phyloP scores from a whole-genome alignment of 306 rosid genomes.

The Vigna angularis region DNA sequence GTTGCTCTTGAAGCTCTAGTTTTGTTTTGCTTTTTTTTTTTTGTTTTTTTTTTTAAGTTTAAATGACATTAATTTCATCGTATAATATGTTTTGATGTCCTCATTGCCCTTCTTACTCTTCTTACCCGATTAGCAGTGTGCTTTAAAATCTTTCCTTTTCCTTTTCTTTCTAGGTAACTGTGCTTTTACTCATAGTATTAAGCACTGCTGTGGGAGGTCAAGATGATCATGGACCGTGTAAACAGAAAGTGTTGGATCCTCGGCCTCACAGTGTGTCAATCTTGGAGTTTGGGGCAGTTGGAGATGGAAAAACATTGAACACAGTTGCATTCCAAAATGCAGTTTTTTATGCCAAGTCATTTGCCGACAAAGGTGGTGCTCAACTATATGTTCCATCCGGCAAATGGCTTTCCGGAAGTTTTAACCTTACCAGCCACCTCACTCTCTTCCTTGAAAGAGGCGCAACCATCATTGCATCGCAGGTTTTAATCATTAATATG shows the following conservation, averaged over 20 bases:
- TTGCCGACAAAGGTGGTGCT: constrained; percentile 82
- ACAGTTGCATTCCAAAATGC: constrained; percentile 75
- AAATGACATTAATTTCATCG: constrained; percentile 5
- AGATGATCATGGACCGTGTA: constrained; percentile 46
- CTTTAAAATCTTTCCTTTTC: constrained; percentile 33
- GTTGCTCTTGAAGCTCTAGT: constrained; percentile 5
- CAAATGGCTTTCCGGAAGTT: constrained; percentile 72
- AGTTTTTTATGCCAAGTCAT: constrained; percentile 69
- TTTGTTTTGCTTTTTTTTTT: background rate
- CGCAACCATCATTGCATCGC: constrained; percentile 69
- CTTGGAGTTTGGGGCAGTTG: constrained; percentile 75
- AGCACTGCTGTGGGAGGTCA: constrained; percentile 44
- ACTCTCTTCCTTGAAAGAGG: constrained; percentile 73
- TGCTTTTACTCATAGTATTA: constrained; percentile 53
- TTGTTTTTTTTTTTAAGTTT: background rate
- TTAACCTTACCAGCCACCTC: constrained; percentile 76
- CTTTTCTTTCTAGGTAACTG: constrained; percentile 42
- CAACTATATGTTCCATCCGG: constrained; percentile 73
- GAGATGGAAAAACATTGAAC: constrained; percentile 76
- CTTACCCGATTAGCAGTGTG: background rate
- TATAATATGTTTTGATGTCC: background rate
- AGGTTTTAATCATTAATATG: constrained; percentile 48
- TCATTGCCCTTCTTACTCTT: constrained; percentile 5
- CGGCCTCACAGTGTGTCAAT: constrained; percentile 79
- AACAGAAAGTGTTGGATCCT: constrained; percentile 36